phyloP scores from a whole-genome alignment of 306 rosid genomes.

The Nissolia schottii region DNA sequence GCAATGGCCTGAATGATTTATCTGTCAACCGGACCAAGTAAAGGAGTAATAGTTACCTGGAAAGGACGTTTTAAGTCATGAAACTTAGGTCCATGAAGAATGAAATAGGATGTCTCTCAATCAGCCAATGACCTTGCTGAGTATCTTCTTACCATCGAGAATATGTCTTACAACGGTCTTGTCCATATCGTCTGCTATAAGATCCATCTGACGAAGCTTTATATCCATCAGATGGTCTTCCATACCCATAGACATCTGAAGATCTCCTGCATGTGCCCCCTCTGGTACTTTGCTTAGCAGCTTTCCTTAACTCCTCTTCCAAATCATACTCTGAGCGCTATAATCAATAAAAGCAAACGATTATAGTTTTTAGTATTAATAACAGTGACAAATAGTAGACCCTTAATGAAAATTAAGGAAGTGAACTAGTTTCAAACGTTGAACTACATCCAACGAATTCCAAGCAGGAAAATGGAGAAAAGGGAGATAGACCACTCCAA shows the following conservation, averaged over 20 bases:
- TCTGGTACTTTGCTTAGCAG: slow-evolving; percentile 42
- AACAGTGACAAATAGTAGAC: slow-evolving; percentile 1
- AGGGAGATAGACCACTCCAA: slow-evolving; percentile 11
- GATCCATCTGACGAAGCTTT: slow-evolving; percentile 45
- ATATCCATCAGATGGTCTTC: slow-evolving; percentile 37
- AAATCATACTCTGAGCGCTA: slow-evolving; percentile 81
- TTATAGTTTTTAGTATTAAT: slow-evolving; percentile 17
- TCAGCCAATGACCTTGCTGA: neutral
- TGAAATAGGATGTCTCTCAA: neutral
- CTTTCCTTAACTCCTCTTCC: slow-evolving; percentile 74
- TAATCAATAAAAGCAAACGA: slow-evolving; percentile 7
- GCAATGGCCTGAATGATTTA: slow-evolving; percentile 12
- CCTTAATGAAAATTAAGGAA: slow-evolving; percentile 17
- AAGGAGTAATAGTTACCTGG: slow-evolving; percentile 23
- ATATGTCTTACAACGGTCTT: slow-evolving; percentile 40
- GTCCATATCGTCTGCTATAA: slow-evolving; percentile 31
- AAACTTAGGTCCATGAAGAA: slow-evolving; percentile 18
- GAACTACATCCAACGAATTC: neutral
- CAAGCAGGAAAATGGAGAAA: slow-evolving; percentile 7
- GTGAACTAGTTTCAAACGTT: neutral
- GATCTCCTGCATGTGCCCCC: slow-evolving; percentile 49
- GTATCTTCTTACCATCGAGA: slow-evolving; percentile 32
- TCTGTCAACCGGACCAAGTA: slow-evolving; percentile 23
- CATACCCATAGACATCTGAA: slow-evolving; percentile 41
- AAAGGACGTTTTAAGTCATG: slow-evolving; percentile 9